Evolutionary conservation across 352 stramenopile genomes (phyloP), one percentile per base, ranked within the genome.

Genomic region (Pythium phragmitis): DNA sequence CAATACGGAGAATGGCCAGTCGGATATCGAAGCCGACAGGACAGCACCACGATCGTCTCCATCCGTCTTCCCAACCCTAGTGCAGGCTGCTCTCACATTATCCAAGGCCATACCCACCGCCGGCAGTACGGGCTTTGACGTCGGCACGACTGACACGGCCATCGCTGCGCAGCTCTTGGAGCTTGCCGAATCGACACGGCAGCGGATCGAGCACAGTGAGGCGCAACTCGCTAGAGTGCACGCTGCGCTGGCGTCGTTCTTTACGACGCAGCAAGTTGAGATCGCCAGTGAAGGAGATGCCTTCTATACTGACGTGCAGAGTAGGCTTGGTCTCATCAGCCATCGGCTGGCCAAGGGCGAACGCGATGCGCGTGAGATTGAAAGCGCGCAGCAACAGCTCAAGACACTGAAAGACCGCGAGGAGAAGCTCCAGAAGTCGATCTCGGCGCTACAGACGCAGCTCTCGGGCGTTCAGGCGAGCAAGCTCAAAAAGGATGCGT

Each of bases 111-210:
- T 61, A 2, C 19, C 60, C 4, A 9, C 3, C 2, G 17, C 11
- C 11, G 33, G 42, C n/a, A 33, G 26, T 21, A 7, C 17, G 4
- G n/a, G 43, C 6, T 4, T 68, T 7, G 58, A 63, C 7, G 21
- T 73, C 36, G 34, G 65, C 5, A 48, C 45, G 6, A 68, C 65
- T 5, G 54, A 66, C 17, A 56, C 60, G 8, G 68, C 48, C 4
- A 33, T 75, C 4, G 52, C 63, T 14, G 33, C 34, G 0, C 74
- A 79, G 61, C 55, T 81, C 19, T n/a, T 69, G 16, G 50, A 69
- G 14, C 37, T 82, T 3, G 37, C 66, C 1, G 67, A 69, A 16
- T 36, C 57, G 37, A 36, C 63, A 2, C 53, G 55, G 13, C 7
- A 12, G 4, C 28, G 45, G 2, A 26, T 73, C 7, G 57, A 76